phyloP scores from a whole-genome alignment of 768 basidiomycete species.

The Psilocybe cyanescens region DNA sequence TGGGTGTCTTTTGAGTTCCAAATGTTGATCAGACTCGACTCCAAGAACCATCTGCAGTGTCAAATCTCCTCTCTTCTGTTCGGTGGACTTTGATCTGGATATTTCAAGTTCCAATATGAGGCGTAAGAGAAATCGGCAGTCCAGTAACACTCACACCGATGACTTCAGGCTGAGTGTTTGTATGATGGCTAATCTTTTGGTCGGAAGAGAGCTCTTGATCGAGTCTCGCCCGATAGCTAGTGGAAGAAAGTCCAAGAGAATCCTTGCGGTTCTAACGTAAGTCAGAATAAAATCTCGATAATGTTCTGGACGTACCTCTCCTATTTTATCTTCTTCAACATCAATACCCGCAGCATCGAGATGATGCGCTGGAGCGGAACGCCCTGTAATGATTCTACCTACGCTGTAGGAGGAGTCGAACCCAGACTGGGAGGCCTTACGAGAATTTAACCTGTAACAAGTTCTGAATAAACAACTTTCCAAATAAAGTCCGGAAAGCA shows the following conservation, averaged over 20 bases:
- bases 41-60: neutral
- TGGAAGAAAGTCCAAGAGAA: conserved; percentile 3
- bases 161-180: neutral
- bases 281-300: neutral
- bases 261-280: neutral
- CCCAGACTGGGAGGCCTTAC: neutral
- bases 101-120: neutral
- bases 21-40: neutral
- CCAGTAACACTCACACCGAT: neutral
- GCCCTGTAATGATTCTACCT: neutral
- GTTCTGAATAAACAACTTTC: neutral
- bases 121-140: neutral
- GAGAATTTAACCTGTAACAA: conserved; percentile 4
- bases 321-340: neutral
- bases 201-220: neutral
- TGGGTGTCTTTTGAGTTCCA: neutral
- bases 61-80: conserved; percentile 2
- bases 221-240: neutral
- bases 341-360: neutral
- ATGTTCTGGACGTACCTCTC: neutral
- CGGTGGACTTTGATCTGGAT: conserved; percentile 3
- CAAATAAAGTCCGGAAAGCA: neutral
- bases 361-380: neutral
- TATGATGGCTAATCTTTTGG: neutral
- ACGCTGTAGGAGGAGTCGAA: neutral